Base-by-base conservation (phyloP, 1,139 yeast genomes). In the Saccharomyces hybrid region DNA sequence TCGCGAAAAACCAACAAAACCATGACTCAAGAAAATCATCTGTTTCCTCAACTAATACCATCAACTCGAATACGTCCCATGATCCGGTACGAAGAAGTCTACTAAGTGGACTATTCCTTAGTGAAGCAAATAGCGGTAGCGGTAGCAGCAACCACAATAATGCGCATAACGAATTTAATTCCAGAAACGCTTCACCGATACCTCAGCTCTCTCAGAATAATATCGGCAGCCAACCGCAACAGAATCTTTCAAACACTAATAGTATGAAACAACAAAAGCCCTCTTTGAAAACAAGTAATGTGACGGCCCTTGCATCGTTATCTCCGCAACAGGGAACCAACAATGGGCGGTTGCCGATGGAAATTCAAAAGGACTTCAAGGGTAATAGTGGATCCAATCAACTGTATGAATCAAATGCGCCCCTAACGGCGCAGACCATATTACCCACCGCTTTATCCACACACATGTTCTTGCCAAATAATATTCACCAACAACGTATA, bases 71-170 rank as follows among this genome's bases (percentile, higher is more conserved):
- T 2, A 38, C 25, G 8, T 38, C 44, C 2, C 44, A 38, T 2
- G 44, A 38, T 38, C 44, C 44, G 9, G 44, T 38, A 38, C 77
- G 79, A 54, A 79, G 88, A 53, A 86, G 95, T 8, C 71, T 88
- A 49, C 72, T 88, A 29, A 85, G 93, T n/a, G 91, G 95, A 0
- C 68, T 88, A 55, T 86, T 88, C 63, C 70, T 84, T 47, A 82
- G 78, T 65, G 79, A 78, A 41, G 53, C 52, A 14, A 60, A 52
- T 20, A 20, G 4, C 23, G 23, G 23, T 52, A 54, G 48, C 56
- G 62, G 14, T 64, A 59, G 25, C 62, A 63, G 48, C 61, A 54
- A 42, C 56, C 55, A 56, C 61, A 53, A 49, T 64, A 28, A 51
- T 62, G 26, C 54, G 51, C 52, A 49, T 56, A n/a, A 38, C 11